Evolutionary conservation across 805 yeast species (phyloP).

Genomic region (Wickerhamomyces alni): DNA sequence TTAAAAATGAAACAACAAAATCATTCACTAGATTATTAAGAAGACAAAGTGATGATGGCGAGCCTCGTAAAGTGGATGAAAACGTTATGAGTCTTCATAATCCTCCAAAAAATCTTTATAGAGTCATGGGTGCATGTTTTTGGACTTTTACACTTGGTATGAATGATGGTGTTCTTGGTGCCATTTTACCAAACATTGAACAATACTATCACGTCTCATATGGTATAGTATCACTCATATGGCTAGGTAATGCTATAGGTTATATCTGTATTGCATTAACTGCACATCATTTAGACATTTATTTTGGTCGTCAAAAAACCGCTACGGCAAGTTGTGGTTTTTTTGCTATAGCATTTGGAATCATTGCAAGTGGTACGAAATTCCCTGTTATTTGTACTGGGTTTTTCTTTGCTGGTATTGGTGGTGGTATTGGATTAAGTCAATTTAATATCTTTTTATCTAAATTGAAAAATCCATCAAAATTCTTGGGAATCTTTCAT

Average conservation of each 20-base stretch:
- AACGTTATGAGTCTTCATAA: slow-evolving; percentile 31
- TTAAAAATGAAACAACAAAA: slow-evolving; percentile 7
- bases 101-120: slow-evolving; percentile 38
- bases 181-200: slow-evolving; percentile 51
- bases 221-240: slow-evolving; percentile 49
- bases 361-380: slow-evolving; percentile 41
- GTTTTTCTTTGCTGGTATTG: slow-evolving; percentile 54
- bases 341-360: slow-evolving; percentile 35
- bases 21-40: slow-evolving; percentile 9
- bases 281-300: slow-evolving; percentile 37
- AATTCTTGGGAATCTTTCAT: slow-evolving; percentile 48
- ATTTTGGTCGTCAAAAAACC: slow-evolving; percentile 35
- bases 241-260: slow-evolving; percentile 56
- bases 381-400: slow-evolving; percentile 45
- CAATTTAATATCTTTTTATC: slow-evolving; percentile 48
- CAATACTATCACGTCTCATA: slow-evolving; percentile 40
- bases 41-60: slow-evolving; percentile 2
- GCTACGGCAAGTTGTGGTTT: slow-evolving; percentile 32
- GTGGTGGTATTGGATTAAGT: slow-evolving; percentile 42
- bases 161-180: slow-evolving; percentile 56
- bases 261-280: slow-evolving; percentile 43
- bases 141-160: slow-evolving; percentile 41
- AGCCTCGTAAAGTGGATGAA: slow-evolving; percentile 1
- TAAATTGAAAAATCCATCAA: slow-evolving; percentile 35
- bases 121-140: slow-evolving; percentile 33